Evolutionary conservation across 495 filamentous ascomycete genomes (phyloP).

Genomic region (Neurospora sp.): DNA sequence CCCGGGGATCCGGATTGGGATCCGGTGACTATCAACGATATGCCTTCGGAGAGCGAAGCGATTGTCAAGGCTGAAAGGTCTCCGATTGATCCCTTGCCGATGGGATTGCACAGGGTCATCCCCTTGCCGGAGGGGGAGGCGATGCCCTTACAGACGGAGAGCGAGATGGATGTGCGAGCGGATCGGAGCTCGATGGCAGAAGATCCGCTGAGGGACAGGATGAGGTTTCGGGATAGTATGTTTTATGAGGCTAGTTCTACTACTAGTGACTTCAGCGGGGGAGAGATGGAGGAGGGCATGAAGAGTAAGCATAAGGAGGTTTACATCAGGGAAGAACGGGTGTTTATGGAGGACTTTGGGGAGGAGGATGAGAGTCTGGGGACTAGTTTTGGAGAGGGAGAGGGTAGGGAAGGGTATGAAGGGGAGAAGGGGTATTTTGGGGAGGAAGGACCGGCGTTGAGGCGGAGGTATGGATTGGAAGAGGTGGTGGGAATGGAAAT

Average conservation of each 20-base stretch:
- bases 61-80: conserved; percentile 17
- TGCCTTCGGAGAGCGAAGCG: conserved; percentile 21
- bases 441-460: not conserved
- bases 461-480: not conserved
- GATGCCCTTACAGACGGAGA: conserved; percentile 9
- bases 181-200: conserved; percentile 7
- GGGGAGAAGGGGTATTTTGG: not conserved
- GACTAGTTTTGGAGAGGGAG: not conserved
- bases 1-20: not conserved
- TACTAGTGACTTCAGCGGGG: not conserved
- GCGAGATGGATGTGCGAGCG: conserved; percentile 14
- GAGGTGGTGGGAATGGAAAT: not conserved
- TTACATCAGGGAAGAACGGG: not conserved
- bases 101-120: conserved; percentile 12
- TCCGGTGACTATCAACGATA: conserved; percentile 9
- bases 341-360: not conserved
- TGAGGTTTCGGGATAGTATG: not conserved
- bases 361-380: not conserved
- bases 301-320: not conserved
- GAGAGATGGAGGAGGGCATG: not conserved
- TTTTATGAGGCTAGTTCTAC: not conserved
- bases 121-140: conserved; percentile 10
- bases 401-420: not conserved
- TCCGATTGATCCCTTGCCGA: conserved; percentile 11
- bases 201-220: conserved; percentile 6